These are phyloP conservation scores for Nakaseomyces uthaithaninus DNA, from an alignment of 1,139 yeast species.

Conservation along the genomic window DNA sequence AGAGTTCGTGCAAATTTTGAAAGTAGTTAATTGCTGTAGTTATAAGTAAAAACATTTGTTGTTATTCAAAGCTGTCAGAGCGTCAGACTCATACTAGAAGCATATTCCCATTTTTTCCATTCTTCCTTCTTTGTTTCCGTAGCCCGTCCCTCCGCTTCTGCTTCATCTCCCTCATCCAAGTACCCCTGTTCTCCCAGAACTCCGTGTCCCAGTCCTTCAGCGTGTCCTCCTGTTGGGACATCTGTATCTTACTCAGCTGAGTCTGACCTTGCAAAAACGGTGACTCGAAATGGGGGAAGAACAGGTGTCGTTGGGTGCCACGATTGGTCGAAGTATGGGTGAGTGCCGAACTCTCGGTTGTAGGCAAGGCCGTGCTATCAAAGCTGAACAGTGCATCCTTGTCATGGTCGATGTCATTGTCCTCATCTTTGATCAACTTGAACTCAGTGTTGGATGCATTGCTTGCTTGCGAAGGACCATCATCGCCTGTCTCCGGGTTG, in stretches of 20 bases:
- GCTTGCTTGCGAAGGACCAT: slow-evolving; percentile 11
- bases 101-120: slow-evolving; percentile 14
- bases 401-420: slow-evolving; percentile 35
- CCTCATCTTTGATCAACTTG: slow-evolving; percentile 32
- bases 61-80: too few species aligned
- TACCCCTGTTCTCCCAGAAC: slow-evolving; percentile 81
- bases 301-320: slow-evolving; percentile 37
- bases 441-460: slow-evolving; percentile 15
- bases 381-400: slow-evolving; percentile 12
- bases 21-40: slow-evolving; percentile 5
- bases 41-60: background rate
- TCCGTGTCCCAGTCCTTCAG: slow-evolving; percentile 59
- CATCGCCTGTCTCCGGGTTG: slow-evolving; percentile 39
- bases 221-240: slow-evolving; percentile 34
- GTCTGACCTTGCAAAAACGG: slow-evolving; percentile 83
- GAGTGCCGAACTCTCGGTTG: slow-evolving; percentile 7
- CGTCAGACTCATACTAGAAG: background rate
- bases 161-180: slow-evolving; percentile 67
- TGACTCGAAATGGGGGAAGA: slow-evolving; percentile 76
- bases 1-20: slow-evolving; percentile 74
- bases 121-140: slow-evolving; percentile 48
- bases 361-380: slow-evolving; percentile 14
- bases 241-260: slow-evolving; percentile 53
- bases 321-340: slow-evolving; percentile 10
- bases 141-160: slow-evolving; percentile 66